These are phyloP conservation scores for Beauveria sp. DNA, from an alignment of 2,329 filamentous ascomycete genomes.

Conservation along the genomic window DNA sequence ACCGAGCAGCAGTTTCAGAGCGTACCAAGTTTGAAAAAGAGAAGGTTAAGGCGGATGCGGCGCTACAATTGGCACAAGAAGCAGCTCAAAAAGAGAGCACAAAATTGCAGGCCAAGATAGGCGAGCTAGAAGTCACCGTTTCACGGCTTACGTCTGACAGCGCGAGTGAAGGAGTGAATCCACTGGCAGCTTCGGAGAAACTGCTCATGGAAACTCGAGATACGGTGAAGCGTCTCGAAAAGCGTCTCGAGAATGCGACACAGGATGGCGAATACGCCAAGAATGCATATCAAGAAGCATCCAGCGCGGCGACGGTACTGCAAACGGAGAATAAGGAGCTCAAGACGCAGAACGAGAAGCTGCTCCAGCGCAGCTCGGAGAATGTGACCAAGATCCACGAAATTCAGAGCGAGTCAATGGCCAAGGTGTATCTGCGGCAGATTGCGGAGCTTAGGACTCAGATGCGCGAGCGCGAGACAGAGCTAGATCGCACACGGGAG, in stretches of 20 bases:
- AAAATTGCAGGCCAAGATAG: slow-evolving; percentile 28
- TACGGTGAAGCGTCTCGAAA: slow-evolving; percentile 33
- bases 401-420: slow-evolving; percentile 32
- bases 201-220: slow-evolving; percentile 30
- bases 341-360: slow-evolving; percentile 30
- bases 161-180: slow-evolving; percentile 18
- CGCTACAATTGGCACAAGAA: slow-evolving; percentile 22
- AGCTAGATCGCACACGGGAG: slow-evolving; percentile 40
- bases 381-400: slow-evolving; percentile 41
- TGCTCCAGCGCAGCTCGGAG: slow-evolving; percentile 34
- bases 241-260: slow-evolving; percentile 32
- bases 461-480: slow-evolving; percentile 43
- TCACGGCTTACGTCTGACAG: slow-evolving; percentile 21
- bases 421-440: slow-evolving; percentile 27
- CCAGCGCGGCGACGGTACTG: slow-evolving; percentile 38
- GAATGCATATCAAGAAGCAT: slow-evolving; percentile 51
- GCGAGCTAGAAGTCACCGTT: slow-evolving; percentile 28
- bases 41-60: slow-evolving; percentile 30
- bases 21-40: slow-evolving; percentile 40
- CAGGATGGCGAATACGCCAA: slow-evolving; percentile 50
- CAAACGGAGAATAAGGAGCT: slow-evolving; percentile 40
- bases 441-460: slow-evolving; percentile 34
- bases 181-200: slow-evolving; percentile 20
- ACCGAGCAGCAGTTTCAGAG: slow-evolving; percentile 44
- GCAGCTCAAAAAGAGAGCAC: slow-evolving; percentile 27